Base-by-base conservation (phyloP, 2,329 filamentous ascomycete genomes). In the Westerdykella aurantiaca region DNA sequence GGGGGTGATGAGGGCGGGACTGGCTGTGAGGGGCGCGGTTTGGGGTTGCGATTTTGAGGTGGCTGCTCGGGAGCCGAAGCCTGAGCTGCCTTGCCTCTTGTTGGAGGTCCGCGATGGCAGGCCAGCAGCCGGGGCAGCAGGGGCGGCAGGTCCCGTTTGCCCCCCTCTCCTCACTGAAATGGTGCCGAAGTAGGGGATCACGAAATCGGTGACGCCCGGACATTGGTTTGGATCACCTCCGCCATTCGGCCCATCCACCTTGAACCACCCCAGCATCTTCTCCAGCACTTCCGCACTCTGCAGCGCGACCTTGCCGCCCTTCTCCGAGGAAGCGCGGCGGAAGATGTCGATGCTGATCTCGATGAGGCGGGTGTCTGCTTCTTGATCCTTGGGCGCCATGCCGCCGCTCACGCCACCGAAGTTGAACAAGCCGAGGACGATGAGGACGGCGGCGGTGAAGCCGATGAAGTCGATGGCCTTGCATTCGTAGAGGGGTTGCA, bases 391-490 rank as follows among this genome's bases (percentile, higher is more conserved):
- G 22, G 60, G 43, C 2, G 46, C 51, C 12, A 50, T 45, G 16
- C 38, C 33, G 1, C 45, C 46, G 10, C 14, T 31, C 5, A 35
- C 43, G 5, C 48, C 42, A 37, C 63, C 60, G 37, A 66, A 68
- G 41, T 66, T 67, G 48, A 70, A 58, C 6, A 71, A 58, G 2
- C 69, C 68, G n/a, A 74, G 60, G 9, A 70, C 57, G 25, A 74
- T 55, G 17, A 74, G 58, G 1, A 72, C 63, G 3, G 70, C 67
- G 5, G 68, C 64, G 1, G 69, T 73, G 55, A 74, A 74, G 31
- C 66, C 72, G 33, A 72, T 64, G 45, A 74, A 73, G 49, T 74
- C 72, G 14, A 70, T 57, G 7, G 69, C 69, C 44, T 72, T 72
- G 60, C 72, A 73, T 45, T 74, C 69, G 52, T 71, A 73, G 0